These are phyloP conservation scores for Byssothecium circinans DNA, from an alignment of 2,329 filamentous ascomycete genomes.

Conservation along the genomic window DNA sequence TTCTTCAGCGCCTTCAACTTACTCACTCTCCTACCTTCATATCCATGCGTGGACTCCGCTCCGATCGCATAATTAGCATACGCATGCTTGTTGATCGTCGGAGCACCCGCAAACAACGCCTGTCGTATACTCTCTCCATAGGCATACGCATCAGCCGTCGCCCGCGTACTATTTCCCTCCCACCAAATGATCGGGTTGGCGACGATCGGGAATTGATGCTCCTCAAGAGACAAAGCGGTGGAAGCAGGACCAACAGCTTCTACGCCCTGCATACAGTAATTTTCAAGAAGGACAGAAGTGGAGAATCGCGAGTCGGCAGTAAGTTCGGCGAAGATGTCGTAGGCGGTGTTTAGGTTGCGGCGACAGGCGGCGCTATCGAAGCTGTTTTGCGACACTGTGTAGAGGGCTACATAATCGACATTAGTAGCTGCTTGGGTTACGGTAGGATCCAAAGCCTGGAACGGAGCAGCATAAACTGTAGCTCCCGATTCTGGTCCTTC, in stretches of 20 bases:
- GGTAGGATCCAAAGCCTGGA: slow-evolving; percentile 18
- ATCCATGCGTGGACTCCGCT: slow-evolving; percentile 31
- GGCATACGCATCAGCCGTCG: slow-evolving; percentile 13
- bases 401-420: slow-evolving; percentile 18
- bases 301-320: slow-evolving; percentile 23
- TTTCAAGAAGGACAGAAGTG: slow-evolving; percentile 20
- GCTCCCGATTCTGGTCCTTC: slow-evolving; percentile 19
- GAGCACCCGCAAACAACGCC: slow-evolving; percentile 15
- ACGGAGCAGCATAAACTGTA: slow-evolving; percentile 15
- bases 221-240: slow-evolving; percentile 18
- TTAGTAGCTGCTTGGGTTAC: slow-evolving; percentile 6
- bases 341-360: slow-evolving; percentile 17
- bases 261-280: slow-evolving; percentile 25
- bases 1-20: slow-evolving; percentile 33
- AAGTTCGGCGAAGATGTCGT: slow-evolving; percentile 19
- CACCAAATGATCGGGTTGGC: slow-evolving; percentile 19
- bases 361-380: slow-evolving; percentile 14
- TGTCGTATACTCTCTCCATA: slow-evolving; percentile 13
- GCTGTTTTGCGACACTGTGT: slow-evolving; percentile 19
- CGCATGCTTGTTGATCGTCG: slow-evolving; percentile 17
- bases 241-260: slow-evolving; percentile 3
- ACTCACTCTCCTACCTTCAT: slow-evolving; percentile 26
- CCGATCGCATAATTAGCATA: slow-evolving; percentile 43
- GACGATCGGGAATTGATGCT: slow-evolving; percentile 39
- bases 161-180: slow-evolving; percentile 12